Percentiles rank a stretch among this genome's conserved stretches.
phyloP scores from a whole-genome alignment of 495 filamentous ascomycete genomes.

The Rostrohypoxylon terebratum region DNA sequence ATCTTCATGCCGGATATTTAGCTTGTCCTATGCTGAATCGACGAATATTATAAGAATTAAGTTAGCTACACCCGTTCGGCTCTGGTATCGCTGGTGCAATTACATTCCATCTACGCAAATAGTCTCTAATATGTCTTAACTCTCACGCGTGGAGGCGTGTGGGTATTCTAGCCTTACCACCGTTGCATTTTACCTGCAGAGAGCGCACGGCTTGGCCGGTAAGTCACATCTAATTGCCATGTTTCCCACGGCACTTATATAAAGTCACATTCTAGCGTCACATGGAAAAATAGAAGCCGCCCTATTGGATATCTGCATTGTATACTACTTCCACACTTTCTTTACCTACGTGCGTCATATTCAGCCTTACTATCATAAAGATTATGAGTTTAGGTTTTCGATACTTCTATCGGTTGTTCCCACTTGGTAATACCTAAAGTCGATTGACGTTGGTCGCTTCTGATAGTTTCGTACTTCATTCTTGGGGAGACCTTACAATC shows the following conservation, averaged over 20 bases:
- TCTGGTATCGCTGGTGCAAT: neutral
- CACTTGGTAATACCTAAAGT: neutral
- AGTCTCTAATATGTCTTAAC: neutral
- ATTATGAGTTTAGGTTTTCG: neutral
- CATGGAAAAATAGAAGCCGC: neutral
- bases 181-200: conserved; percentile 22
- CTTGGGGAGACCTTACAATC: neutral
- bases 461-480: neutral
- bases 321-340: neutral
- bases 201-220: neutral
- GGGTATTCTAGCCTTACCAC: conserved; percentile 17
- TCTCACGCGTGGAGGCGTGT: neutral
- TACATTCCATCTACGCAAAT: neutral
- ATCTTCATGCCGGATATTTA: conserved; percentile 4
- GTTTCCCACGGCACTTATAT: neutral
- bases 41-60: neutral
- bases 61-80: neutral
- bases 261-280: neutral
- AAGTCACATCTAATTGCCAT: conserved; percentile 4
- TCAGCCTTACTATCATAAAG: neutral
- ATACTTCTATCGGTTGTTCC: neutral
- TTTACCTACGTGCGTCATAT: neutral
- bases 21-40: neutral
- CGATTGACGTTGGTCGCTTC: neutral
- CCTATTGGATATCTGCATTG: neutral